Evolutionary conservation across 305 asterid species (phyloP).

Genomic region (Fraxinus baroniana): DNA sequence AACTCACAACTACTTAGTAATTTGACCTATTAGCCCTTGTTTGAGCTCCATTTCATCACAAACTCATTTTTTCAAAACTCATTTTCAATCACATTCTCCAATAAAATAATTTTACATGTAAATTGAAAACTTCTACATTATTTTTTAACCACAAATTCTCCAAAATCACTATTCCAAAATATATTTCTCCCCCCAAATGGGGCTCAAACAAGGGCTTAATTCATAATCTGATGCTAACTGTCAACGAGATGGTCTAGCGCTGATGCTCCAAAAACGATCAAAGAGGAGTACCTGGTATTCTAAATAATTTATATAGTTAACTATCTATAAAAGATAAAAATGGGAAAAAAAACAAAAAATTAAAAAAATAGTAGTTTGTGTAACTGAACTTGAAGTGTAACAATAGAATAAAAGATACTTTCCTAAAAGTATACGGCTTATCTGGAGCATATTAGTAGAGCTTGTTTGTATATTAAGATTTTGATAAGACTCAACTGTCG

Average conservation of each 20-base stretch:
- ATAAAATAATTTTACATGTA: too few relatives aligned
- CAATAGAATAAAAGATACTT: neutral
- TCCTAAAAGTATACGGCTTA: neutral
- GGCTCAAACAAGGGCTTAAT: neutral
- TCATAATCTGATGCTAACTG: conserved; percentile 5
- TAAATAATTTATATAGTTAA: neutral
- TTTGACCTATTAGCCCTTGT: conserved; percentile 9
- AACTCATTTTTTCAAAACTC: too few relatives aligned
- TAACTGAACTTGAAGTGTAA: neutral
- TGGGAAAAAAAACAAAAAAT: neutral
- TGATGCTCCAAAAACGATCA: neutral
- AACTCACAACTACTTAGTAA: neutral
- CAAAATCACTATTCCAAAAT: too few relatives aligned
- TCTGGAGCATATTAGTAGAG: neutral
- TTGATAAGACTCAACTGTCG: neutral
- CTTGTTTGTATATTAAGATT: neutral
- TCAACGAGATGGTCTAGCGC: neutral
- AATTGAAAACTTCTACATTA: too few relatives aligned
- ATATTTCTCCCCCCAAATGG: too few relatives aligned
- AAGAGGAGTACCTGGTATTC: neutral
- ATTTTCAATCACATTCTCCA: too few relatives aligned
- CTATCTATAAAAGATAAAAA: neutral
- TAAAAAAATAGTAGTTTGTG: neutral
- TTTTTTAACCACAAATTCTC: too few relatives aligned
- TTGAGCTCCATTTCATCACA: too few relatives aligned